phyloP scores from a whole-genome alignment of 2,329 filamentous ascomycete species.

The Penicillium corylophilum region DNA sequence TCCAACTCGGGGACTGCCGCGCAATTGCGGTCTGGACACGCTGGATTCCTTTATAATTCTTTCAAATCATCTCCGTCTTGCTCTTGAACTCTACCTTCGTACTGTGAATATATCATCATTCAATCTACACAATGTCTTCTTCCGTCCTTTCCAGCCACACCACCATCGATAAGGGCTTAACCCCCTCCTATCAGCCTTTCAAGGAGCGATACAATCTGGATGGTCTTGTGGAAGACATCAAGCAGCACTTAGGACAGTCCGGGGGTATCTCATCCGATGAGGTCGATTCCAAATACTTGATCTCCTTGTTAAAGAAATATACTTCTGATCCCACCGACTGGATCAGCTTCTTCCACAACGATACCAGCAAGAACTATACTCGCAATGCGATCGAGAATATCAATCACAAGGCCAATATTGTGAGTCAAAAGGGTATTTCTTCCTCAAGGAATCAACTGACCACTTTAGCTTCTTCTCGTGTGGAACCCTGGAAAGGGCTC shows the following conservation, averaged over 20 bases:
- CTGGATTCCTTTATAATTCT: background rate
- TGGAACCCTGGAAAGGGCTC: slow-evolving; percentile 39
- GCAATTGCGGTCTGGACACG: background rate
- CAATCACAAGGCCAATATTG: slow-evolving; percentile 34
- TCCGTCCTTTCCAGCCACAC: slow-evolving; percentile 13
- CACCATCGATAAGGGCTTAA: slow-evolving; percentile 10
- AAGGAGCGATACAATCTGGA: slow-evolving; percentile 23
- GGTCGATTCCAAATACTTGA: slow-evolving; percentile 26
- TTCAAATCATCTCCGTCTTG: background rate
- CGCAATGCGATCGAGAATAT: slow-evolving; percentile 35
- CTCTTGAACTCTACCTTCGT: background rate
- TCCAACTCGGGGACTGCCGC: slow-evolving; percentile 13
- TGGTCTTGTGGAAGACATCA: slow-evolving; percentile 29
- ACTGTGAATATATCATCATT: background rate
- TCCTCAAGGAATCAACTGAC: background rate
- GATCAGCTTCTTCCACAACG: slow-evolving; percentile 30
- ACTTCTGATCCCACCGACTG: slow-evolving; percentile 29
- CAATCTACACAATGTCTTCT: slow-evolving; percentile 13
- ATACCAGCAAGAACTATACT: slow-evolving; percentile 34
- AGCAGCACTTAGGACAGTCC: slow-evolving; percentile 26
- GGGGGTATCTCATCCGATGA: slow-evolving; percentile 27
- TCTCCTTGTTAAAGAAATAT: slow-evolving; percentile 29
- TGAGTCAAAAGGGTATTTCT: slow-evolving; percentile 8
- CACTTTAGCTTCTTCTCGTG: slow-evolving; percentile 28
- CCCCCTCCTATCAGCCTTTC: slow-evolving; percentile 16